phyloP scores from a whole-genome alignment of 306 rosid species.

The Mimosa pudica region DNA sequence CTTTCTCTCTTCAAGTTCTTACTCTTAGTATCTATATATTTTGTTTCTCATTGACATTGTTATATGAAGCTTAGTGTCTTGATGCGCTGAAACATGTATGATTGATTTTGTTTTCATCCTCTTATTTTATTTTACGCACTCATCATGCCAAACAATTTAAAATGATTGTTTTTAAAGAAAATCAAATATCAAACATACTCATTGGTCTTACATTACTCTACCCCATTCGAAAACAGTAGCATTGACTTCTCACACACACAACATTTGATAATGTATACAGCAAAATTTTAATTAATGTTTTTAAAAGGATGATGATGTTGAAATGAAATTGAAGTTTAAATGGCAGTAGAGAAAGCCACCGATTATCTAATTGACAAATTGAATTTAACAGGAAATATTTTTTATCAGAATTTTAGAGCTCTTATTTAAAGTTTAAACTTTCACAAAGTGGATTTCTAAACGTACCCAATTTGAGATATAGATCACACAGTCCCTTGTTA shows the following conservation, averaged over 20 bases:
- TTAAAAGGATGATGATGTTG: background rate
- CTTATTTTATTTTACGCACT: background rate
- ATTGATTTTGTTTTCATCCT: background rate
- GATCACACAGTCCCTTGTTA: too few relatives aligned
- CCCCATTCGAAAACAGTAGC: too few relatives aligned
- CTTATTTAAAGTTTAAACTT: background rate
- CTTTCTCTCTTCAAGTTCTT: too few relatives aligned
- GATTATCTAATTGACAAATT: background rate
- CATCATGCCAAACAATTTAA: background rate
- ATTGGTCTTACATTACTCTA: background rate
- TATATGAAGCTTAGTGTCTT: too few relatives aligned
- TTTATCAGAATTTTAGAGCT: background rate
- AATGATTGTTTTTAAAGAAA: too few relatives aligned
- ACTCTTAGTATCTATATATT: too few relatives aligned
- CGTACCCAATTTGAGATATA: background rate
- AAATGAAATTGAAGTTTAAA: background rate
- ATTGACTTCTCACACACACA: too few relatives aligned
- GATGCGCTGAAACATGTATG: too few relatives aligned
- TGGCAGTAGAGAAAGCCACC: background rate
- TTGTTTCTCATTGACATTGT: too few relatives aligned
- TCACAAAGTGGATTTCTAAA: background rate
- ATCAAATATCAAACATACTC: too few relatives aligned
- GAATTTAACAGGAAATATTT: background rate
- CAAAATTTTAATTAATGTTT: background rate
- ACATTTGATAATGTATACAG: background rate